Evolutionary conservation across 2,329 filamentous ascomycete species (phyloP), one percentile per base, ranked within the genome.

Genomic region (Torrubiella hemipterigena): DNA sequence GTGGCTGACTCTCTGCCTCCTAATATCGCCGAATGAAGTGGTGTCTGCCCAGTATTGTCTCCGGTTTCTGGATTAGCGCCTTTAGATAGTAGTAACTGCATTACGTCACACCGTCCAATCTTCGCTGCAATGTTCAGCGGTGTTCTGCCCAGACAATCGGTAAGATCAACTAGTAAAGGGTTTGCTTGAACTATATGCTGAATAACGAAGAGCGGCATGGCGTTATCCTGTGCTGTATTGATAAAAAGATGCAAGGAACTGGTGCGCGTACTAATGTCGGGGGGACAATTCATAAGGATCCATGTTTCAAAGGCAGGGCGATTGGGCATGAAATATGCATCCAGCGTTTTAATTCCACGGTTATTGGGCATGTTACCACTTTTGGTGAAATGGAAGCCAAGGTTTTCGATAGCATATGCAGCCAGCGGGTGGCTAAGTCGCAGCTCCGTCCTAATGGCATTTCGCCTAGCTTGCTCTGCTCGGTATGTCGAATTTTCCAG

Each of bases 21-120:
- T 4, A 6, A 35, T 3, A 54, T 53, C 6, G 58, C 56, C 16
- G 37, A 6, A 31, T 61, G 52, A 2, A 63, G 35, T 6, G 59
- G 51, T n/a, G 39, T 53, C 1, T 42, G 26, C 1, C 58, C 56
- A 13, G 33, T 3, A 6, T 26, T 30, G 2, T 50, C 39, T 1
- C 34, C 24, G 12, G 31, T 19, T 4, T 24, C n/a, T 6, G 29
- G 13, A 12, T 24, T 24, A 9, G 20, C 5, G 42, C 29, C 29
- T 11, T 31, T 31, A 3, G 29, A 24, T 3, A 31, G 14, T n/a
- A 31, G 14, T n/a, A 23, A 25, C 10, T 31, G 17, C 4, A 31
- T 14, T 4, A 31, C 20, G 19, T 31, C 29, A 24, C 5, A n/a
- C 5, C 14, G 29, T 5, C 29, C 29, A 20, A 31, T 3, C 17